A percentile compares a stretch with the other conserved stretches of the same genome.
Conservation (phyloP, 805 yeast species). For the Suhomyces vadensis region DNA sequence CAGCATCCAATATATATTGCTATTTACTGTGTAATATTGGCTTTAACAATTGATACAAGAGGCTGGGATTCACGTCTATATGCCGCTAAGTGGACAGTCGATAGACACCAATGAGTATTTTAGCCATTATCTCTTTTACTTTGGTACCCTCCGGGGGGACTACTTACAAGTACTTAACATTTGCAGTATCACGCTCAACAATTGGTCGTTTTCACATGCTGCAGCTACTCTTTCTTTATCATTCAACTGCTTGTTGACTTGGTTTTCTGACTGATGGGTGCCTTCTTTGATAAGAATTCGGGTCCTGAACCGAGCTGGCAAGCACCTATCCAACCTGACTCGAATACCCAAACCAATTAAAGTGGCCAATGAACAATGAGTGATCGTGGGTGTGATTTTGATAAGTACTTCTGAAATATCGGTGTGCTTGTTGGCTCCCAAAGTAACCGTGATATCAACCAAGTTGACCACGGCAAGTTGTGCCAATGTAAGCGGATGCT, state of each 20-base stretch:
- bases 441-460: constrained; percentile 70
- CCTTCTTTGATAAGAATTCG: constrained; percentile 83
- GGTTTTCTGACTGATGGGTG: constrained; percentile 92
- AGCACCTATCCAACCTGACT: constrained; percentile 84
- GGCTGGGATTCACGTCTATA: no score
- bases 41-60: no score
- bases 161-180: constrained; percentile 81
- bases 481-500: constrained; percentile 92
- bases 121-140: no score
- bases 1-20: no score
- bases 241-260: constrained; percentile 93
- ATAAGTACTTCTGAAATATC: constrained; percentile 75
- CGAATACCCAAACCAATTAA: constrained; percentile 92
- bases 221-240: constrained; percentile 98
- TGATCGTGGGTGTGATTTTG: constrained; percentile 93
- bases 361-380: constrained; percentile 96
- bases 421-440: constrained; percentile 41
- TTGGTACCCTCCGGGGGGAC: no score
- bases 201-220: constrained; percentile 95
- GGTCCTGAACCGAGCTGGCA: constrained; percentile 82
- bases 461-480: constrained; percentile 92
- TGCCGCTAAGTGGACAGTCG: no score
- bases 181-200: constrained; percentile 83
- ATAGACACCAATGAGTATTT: no score
- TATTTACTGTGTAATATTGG: no score